These are phyloP conservation scores for Ophiostoma himal-ulmi DNA, from an alignment of 2,329 filamentous ascomycete species.

Conservation along the genomic window DNA sequence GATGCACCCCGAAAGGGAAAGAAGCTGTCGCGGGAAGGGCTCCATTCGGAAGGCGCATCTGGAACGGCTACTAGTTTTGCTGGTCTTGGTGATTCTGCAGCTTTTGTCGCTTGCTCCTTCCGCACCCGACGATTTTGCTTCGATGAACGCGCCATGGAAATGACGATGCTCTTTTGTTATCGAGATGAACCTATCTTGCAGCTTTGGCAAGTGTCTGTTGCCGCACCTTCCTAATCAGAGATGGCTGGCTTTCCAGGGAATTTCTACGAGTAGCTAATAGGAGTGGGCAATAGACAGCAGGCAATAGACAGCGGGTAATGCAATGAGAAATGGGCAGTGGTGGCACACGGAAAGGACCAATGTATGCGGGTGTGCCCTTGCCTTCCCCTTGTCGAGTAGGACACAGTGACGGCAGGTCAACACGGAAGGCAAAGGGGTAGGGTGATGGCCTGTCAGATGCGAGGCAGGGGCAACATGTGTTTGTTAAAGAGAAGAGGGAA, in stretches of 20 bases:
- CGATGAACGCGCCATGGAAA: conserved; percentile 2
- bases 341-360: background rate
- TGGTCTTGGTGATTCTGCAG: background rate
- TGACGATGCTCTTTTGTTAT: background rate
- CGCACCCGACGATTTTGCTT: conserved; percentile 2
- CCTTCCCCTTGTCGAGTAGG: conserved; percentile 10
- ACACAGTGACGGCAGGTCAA: conserved; percentile 7
- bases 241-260: background rate
- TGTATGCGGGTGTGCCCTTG: conserved; percentile 9
- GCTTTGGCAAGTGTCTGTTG: background rate
- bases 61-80: background rate
- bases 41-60: conserved; percentile 14
- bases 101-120: conserved; percentile 6
- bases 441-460: background rate
- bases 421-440: background rate
- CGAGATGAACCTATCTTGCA: background rate
- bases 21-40: background rate
- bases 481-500: background rate
- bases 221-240: background rate
- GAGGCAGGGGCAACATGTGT: background rate
- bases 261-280: background rate
- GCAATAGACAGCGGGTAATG: too few species aligned
- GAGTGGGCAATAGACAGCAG: background rate
- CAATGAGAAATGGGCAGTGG: background rate
- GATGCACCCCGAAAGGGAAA: conserved; percentile 7